Conservation (phyloP, 2,329 filamentous ascomycete species). For the Fusarium pseudonygamai region DNA sequence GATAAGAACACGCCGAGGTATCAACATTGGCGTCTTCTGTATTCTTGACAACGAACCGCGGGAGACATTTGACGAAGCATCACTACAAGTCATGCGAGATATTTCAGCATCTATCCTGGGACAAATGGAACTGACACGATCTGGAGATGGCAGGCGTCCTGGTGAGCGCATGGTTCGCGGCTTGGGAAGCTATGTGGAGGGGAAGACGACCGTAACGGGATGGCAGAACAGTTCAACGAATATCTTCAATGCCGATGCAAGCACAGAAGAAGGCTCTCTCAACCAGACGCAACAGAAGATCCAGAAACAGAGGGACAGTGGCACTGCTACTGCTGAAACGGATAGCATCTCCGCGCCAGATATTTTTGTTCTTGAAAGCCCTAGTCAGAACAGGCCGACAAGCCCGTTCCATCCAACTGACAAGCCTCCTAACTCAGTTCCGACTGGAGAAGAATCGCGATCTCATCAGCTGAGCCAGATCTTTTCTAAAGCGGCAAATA, state of each 20-base stretch:
- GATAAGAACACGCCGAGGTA: conserved; percentile 50
- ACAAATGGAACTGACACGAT: conserved; percentile 48
- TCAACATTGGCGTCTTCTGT: conserved; percentile 55
- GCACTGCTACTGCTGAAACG: neutral
- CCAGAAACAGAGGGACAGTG: conserved; percentile 3
- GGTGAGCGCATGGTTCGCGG: conserved; percentile 53
- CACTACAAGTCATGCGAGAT: conserved; percentile 42
- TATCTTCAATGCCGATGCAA: neutral
- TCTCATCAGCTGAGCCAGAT: conserved; percentile 32
- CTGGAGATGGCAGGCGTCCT: conserved; percentile 40
- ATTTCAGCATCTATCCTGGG: conserved; percentile 48
- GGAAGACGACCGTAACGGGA: conserved; percentile 44
- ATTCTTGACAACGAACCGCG: conserved; percentile 38
- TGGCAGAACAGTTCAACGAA: conserved; percentile 15
- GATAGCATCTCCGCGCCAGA: neutral
- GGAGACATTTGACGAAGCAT: conserved; percentile 37
- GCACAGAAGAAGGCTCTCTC: conserved; percentile 14
- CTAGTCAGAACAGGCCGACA: neutral
- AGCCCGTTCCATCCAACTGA: neutral
- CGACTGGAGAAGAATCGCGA: conserved; percentile 1
- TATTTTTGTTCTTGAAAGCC: conserved; percentile 20
- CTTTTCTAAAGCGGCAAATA: conserved; percentile 56
- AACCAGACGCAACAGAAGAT: conserved; percentile 17
- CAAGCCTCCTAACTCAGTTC: neutral
- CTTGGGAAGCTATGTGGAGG: conserved; percentile 51